Evolutionary conservation across 257 asterid species (phyloP).

Genomic region (Nicotiana knightiana): DNA sequence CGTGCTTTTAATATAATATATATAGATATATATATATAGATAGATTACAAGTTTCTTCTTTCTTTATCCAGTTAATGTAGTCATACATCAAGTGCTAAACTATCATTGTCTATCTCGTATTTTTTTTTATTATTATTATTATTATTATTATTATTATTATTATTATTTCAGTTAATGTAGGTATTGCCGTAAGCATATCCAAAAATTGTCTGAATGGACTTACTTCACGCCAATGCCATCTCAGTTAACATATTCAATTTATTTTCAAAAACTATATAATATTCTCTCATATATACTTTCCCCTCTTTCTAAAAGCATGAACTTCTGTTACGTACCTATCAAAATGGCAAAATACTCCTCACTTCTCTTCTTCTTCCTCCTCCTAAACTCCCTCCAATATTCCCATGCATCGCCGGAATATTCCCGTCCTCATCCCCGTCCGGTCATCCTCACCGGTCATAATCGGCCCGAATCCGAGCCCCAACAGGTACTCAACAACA

Average conservation of each 20-base stretch:
- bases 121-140: no score
- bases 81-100: no score
- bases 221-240: constrained; percentile 34
- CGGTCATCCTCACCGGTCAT: constrained; percentile 31
- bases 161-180: neutral
- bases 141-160: neutral
- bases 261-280: neutral
- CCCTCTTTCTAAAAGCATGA: neutral
- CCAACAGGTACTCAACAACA: constrained; percentile 45
- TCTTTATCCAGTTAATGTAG: no score
- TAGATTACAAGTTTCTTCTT: no score
- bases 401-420: constrained; percentile 41
- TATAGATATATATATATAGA: no score
- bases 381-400: neutral
- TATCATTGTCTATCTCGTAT: no score
- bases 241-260: neutral
- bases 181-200: constrained; percentile 21
- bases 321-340: neutral
- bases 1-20: no score
- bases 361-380: constrained; percentile 13
- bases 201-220: constrained; percentile 7
- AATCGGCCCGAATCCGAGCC: constrained; percentile 52
- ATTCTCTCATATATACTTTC: neutral
- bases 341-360: constrained; percentile 20
- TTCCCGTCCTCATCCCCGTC: constrained; percentile 61